Evolutionary conservation across 2,329 filamentous ascomycete species (phyloP), one percentile per base, ranked within the genome.

Genomic region (Neonectria hederae): DNA sequence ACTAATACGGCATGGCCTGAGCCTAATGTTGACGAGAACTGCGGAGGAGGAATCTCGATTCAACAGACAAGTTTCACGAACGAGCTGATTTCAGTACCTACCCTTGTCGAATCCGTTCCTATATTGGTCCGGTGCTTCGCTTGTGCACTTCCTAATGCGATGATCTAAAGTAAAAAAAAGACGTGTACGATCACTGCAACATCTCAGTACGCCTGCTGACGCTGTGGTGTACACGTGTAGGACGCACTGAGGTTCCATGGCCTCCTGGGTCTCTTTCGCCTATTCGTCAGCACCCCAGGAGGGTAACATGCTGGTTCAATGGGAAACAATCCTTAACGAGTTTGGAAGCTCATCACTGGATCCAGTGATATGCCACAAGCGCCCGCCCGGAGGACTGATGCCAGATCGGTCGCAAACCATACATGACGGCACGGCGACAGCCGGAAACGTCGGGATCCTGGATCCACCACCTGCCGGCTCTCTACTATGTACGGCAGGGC

Each of bases 381-480:
- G 59, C 46, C 59, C 54, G 42, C 22, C 43, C 30, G 38, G 43
- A 53, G 24, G 30, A 40, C 43, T 35, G 32, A 59, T n/a, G 10
- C 64, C 56, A 62, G 65, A 67, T 67, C 69, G 62, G 60, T 63
- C 52, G 54, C 60, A 40, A 49, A 42, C 19, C 38, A 42, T 42
- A 42, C 30, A 35, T 51, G 56, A 46, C 54, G 46, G 43, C 24
- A 56, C 58, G 53, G 66, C 43, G 54, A 48, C 38, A 52, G 59
- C 71, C 71, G 71, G 71, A 73, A 73, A 63, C 66, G 66, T 73
- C 71, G 71, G 71, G 62, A 57, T 38, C 51, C 32, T 26, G 6
- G 58, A 65, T 52, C 59, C 68, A 53, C 35, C 61, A 67, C 38
- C 64, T 53, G 24, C 66, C 61, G 56, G 46, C 13, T 38, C 30